These are phyloP conservation scores for Cryptococcus amylolentus DNA, from an alignment of 1,284 basidiomycete genomes.

Conservation along the genomic window DNA sequence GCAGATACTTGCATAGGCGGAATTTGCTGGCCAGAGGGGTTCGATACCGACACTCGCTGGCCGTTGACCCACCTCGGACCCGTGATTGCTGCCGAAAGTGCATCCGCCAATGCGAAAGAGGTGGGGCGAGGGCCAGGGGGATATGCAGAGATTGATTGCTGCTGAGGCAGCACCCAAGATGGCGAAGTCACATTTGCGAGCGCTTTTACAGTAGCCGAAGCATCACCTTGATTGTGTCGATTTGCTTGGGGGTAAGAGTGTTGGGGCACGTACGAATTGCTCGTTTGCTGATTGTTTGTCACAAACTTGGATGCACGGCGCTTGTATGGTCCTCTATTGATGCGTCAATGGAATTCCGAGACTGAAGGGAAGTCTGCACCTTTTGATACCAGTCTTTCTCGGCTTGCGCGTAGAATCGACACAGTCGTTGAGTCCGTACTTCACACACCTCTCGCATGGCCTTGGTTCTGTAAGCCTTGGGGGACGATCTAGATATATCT, in stretches of 20 bases:
- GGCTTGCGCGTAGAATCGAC: conserved; percentile 41
- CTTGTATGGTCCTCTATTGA: conserved; percentile 24
- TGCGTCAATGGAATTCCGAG: not conserved
- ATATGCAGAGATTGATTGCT: not conserved
- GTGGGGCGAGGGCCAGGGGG: not conserved
- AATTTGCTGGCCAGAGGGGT: not conserved
- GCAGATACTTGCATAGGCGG: not conserved
- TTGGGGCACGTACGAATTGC: not conserved
- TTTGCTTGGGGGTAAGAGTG: not conserved
- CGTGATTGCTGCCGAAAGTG: conserved; percentile 19
- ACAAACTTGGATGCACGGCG: conserved; percentile 17
- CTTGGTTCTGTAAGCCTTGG: conserved; percentile 9
- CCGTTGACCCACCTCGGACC: conserved; percentile 33
- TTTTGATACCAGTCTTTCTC: conserved; percentile 40
- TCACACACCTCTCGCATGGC: conserved; percentile 42
- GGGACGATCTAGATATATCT: not conserved
- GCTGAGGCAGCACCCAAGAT: not conserved
- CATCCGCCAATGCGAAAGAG: conserved; percentile 4
- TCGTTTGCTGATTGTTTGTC: not conserved
- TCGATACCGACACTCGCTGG: conserved; percentile 11
- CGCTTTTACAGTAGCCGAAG: not conserved
- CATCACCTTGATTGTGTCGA: not conserved
- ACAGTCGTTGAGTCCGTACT: conserved; percentile 38
- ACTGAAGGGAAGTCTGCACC: conserved; percentile 18
- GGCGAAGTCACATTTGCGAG: not conserved